Conservation (phyloP, 768 basidiomycete species). For the Podaxis pistillaris region DNA sequence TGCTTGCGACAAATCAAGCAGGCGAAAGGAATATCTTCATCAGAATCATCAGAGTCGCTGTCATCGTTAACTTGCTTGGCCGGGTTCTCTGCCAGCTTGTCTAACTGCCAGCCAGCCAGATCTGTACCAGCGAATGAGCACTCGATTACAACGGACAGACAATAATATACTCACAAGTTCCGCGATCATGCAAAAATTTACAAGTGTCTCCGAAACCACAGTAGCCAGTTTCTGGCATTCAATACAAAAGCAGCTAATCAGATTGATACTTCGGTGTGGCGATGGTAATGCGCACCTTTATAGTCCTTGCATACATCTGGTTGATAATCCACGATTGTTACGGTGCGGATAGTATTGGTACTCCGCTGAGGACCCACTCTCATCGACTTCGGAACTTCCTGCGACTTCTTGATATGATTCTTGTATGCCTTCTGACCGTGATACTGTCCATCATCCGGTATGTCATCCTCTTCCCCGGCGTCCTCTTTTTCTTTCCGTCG, state of each 20-base stretch:
- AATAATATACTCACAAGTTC: slow-evolving; percentile 67
- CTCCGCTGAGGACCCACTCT: slow-evolving; percentile 77
- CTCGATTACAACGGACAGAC: neutral
- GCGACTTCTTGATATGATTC: slow-evolving; percentile 75
- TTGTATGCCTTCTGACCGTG: slow-evolving; percentile 82
- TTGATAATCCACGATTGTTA: slow-evolving; percentile 96
- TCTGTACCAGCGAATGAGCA: slow-evolving; percentile 42
- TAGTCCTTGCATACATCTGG: slow-evolving; percentile 99
- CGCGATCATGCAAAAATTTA: slow-evolving; percentile 98
- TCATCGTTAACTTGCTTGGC: slow-evolving; percentile 59
- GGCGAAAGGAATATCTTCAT: slow-evolving; percentile 95
- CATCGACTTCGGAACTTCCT: slow-evolving; percentile 87
- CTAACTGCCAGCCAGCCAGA: slow-evolving; percentile 98
- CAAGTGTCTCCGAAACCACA: slow-evolving; percentile 99
- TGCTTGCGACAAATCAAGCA: slow-evolving; percentile 95
- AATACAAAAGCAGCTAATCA: slow-evolving; percentile 13
- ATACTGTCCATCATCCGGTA: slow-evolving; percentile 84
- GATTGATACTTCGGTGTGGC: slow-evolving; percentile 6
- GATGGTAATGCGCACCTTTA: slow-evolving; percentile 66
- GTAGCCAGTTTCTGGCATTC: slow-evolving; percentile 84
- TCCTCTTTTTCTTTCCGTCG: slow-evolving; percentile 54
- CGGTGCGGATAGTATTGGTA: slow-evolving; percentile 84
- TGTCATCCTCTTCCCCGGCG: slow-evolving; percentile 52
- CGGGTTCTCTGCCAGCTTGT: slow-evolving; percentile 84
- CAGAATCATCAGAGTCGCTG: slow-evolving; percentile 63